Evolutionary conservation across 163 green algal genomes (phyloP).

Genomic region (Coccomyxa subellipsoidea): DNA sequence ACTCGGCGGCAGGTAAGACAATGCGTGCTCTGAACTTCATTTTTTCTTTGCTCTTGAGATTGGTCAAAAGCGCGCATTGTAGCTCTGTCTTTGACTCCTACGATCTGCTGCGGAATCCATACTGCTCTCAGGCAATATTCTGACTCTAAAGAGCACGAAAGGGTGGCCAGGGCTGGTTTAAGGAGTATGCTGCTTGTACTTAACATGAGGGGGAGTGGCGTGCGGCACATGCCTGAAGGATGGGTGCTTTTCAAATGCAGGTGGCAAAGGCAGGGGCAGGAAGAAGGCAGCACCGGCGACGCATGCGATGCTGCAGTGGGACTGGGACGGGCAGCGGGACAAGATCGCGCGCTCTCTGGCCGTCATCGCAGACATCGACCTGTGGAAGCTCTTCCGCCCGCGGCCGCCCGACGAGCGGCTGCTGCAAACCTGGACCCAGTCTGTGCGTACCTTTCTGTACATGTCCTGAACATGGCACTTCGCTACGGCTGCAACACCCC

Average conservation of each 20-base stretch:
- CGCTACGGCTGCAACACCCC: no score
- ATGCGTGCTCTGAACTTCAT: no score
- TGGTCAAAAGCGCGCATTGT: no score
- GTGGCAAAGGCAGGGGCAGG: conserved; percentile 11
- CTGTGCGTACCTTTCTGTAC: conserved; percentile 22
- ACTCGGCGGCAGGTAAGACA: neutral
- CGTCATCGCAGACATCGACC: conserved; percentile 45
- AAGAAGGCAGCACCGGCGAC: conserved; percentile 37
- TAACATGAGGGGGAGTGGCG: no score
- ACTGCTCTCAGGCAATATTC: no score
- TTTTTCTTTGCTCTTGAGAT: neutral
- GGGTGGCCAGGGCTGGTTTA: no score
- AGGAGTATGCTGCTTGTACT: no score
- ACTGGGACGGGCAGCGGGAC: conserved; percentile 53
- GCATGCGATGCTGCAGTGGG: conserved; percentile 38
- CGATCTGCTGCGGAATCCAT: no score
- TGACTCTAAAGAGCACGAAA: no score
- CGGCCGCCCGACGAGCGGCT: conserved; percentile 44
- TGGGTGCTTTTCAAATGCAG: no score
- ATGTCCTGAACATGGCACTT: neutral
- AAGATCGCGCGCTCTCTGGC: conserved; percentile 48
- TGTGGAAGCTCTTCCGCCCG: conserved; percentile 60
- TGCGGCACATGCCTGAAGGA: no score
- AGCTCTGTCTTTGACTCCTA: no score
- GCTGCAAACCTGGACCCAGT: conserved; percentile 42